phyloP scores from a whole-genome alignment of 1,284 basidiomycete genomes.

The Sporisorium reilianum region DNA sequence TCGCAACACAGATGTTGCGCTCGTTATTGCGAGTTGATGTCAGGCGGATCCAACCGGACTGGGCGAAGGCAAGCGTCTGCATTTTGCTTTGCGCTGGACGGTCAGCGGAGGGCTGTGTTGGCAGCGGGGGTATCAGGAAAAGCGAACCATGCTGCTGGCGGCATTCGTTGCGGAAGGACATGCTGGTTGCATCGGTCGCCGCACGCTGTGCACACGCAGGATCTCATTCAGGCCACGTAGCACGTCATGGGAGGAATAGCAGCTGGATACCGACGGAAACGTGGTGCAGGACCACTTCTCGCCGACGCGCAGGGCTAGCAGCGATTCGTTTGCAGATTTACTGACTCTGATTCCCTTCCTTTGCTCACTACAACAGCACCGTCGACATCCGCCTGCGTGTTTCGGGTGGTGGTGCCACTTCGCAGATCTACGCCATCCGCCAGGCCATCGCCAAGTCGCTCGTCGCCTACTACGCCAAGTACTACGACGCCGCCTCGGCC shows the following conservation, averaged over 20 bases:
- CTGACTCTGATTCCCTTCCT: conserved; percentile 9
- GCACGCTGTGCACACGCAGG: neutral
- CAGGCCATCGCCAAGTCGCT: conserved; percentile 99
- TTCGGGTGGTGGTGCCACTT: conserved; percentile 99
- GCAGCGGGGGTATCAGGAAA: too few relatives aligned
- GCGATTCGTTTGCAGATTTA: neutral
- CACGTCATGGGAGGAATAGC: neutral
- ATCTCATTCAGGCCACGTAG: neutral
- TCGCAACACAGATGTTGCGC: too few relatives aligned
- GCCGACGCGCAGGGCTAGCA: neutral
- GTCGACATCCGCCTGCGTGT: conserved; percentile 98
- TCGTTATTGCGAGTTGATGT: too few relatives aligned
- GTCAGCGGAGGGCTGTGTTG: too few relatives aligned
- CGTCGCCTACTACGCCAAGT: conserved; percentile 97
- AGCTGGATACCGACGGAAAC: neutral
- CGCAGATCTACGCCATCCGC: conserved; percentile 98
- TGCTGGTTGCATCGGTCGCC: too few relatives aligned
- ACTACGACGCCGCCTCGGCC: conserved; percentile 96
- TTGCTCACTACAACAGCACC: conserved; percentile 39
- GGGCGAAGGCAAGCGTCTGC: neutral
- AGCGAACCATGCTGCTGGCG: too few relatives aligned
- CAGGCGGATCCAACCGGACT: neutral
- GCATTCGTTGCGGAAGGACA: too few relatives aligned
- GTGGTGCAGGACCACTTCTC: conserved; percentile 1
- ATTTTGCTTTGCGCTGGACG: neutral